phyloP scores from a whole-genome alignment of 192 early-diverging fungal species.

The Coemansia asiatica region DNA sequence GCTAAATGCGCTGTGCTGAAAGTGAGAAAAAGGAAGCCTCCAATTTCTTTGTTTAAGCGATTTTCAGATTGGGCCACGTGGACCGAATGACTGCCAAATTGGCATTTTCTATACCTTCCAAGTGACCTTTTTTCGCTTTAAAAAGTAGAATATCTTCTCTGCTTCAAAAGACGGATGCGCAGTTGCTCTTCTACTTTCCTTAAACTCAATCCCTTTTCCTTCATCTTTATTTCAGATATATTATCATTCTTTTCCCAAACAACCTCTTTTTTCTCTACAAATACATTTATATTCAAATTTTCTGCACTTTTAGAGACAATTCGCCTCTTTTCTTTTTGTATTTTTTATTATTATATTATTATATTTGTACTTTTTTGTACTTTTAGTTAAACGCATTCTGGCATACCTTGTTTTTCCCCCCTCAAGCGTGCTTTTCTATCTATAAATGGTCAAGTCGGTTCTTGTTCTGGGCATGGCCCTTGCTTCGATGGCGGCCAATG shows the following conservation, averaged over 20 bases:
- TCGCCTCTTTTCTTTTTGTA: background rate
- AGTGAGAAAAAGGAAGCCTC: background rate
- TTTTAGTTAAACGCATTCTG: background rate
- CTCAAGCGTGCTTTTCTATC: background rate
- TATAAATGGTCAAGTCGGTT: conserved; percentile 46
- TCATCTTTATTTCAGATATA: background rate
- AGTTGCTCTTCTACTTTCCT: background rate
- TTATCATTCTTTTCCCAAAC: background rate
- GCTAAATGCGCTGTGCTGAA: background rate
- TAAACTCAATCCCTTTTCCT: background rate
- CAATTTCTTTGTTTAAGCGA: background rate
- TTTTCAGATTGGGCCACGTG: background rate
- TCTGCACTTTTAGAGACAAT: background rate
- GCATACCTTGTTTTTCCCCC: background rate
- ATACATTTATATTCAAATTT: too few species aligned
- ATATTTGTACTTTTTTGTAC: too few species aligned
- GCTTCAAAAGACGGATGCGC: background rate
- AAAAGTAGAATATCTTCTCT: background rate
- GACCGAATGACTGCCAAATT: background rate
- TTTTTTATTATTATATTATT: background rate
- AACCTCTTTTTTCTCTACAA: background rate
- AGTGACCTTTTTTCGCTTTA: background rate
- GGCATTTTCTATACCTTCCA: background rate
- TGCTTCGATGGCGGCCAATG: conserved; percentile 19
- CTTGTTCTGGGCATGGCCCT: conserved; percentile 38